Evolutionary conservation across 495 filamentous ascomycete species (phyloP).

Genomic region (Penicillium ucsense): DNA sequence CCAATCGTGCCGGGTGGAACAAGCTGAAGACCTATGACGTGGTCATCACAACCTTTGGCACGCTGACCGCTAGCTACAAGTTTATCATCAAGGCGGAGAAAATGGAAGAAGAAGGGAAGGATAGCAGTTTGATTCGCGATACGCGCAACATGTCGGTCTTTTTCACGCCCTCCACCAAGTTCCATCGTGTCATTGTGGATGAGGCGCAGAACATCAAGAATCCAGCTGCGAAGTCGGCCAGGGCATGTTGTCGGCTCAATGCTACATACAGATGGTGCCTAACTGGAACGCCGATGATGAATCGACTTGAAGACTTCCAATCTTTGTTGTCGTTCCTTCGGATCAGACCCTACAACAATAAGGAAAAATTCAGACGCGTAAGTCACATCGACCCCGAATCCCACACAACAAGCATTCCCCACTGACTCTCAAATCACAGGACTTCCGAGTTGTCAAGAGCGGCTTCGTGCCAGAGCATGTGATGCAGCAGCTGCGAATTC

Average conservation of each 20-base stretch:
- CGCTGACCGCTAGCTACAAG: constrained; percentile 51
- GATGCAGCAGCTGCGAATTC: constrained; percentile 64
- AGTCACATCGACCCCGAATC: constrained; percentile 6
- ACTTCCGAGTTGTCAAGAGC: constrained; percentile 49
- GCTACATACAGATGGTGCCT: constrained; percentile 70
- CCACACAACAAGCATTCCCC: too few species aligned
- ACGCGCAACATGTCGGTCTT: constrained; percentile 41
- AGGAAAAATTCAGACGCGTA: constrained; percentile 50
- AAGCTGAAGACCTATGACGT: constrained; percentile 65
- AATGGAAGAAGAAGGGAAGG: constrained; percentile 23
- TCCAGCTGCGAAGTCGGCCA: constrained; percentile 53
- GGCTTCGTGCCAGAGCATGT: constrained; percentile 28
- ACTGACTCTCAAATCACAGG: constrained; percentile 6
- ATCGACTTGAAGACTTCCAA: constrained; percentile 72
- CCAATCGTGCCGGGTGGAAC: constrained; percentile 46
- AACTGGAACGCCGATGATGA: constrained; percentile 94
- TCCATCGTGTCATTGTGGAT: constrained; percentile 81
- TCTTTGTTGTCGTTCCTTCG: constrained; percentile 72
- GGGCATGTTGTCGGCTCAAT: constrained; percentile 51
- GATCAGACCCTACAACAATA: constrained; percentile 69
- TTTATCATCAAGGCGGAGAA: constrained; percentile 43
- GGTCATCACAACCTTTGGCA: constrained; percentile 86
- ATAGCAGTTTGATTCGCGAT: constrained; percentile 6
- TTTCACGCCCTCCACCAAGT: constrained; percentile 54
- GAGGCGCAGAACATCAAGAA: constrained; percentile 97